A percentile compares a stretch with the other conserved stretches of the same genome.
phyloP scores from a whole-genome alignment of 2,329 filamentous ascomycete genomes.

The Eurotiales sp. region DNA sequence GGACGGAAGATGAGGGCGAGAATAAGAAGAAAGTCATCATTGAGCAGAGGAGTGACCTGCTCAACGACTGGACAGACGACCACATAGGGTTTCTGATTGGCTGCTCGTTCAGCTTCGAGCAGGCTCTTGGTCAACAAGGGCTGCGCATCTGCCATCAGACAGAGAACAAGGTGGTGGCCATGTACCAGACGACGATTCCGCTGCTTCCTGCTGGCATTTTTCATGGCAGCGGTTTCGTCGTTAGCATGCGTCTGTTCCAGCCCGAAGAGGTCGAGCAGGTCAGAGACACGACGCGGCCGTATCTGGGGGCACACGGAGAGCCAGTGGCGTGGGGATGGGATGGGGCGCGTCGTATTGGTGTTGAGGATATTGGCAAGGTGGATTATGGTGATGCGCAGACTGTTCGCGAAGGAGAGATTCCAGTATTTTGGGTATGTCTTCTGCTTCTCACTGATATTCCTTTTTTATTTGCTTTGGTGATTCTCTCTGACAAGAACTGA shows the following conservation, averaged over 20 bases:
- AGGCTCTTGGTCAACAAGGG: constrained; percentile 50
- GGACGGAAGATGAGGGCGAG: background rate
- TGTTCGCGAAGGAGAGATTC: constrained; percentile 19
- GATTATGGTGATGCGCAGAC: constrained; percentile 55
- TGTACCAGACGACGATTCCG: constrained; percentile 58
- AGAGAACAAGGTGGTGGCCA: constrained; percentile 52
- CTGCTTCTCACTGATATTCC: background rate
- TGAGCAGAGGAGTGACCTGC: constrained; percentile 40
- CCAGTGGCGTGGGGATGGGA: constrained; percentile 65
- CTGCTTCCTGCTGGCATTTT: constrained; percentile 59
- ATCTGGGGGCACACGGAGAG: constrained; percentile 59
- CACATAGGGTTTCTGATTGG: constrained; percentile 63
- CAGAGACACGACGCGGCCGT: constrained; percentile 53
- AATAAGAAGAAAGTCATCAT: constrained; percentile 35
- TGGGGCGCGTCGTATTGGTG: constrained; percentile 50
- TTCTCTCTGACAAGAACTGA: constrained; percentile 47
- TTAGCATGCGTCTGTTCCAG: constrained; percentile 61
- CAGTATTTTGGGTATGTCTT: constrained; percentile 28
- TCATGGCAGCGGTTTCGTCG: constrained; percentile 52
- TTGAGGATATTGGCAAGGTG: constrained; percentile 49
- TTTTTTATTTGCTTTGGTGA: constrained; percentile 24
- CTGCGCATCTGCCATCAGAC: constrained; percentile 51
- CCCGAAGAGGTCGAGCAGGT: constrained; percentile 50
- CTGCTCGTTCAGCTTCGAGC: constrained; percentile 62
- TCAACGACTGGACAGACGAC: constrained; percentile 52